Base-by-base conservation (phyloP, 106 monocot genomes). In the Narthecium ossifragum region DNA sequence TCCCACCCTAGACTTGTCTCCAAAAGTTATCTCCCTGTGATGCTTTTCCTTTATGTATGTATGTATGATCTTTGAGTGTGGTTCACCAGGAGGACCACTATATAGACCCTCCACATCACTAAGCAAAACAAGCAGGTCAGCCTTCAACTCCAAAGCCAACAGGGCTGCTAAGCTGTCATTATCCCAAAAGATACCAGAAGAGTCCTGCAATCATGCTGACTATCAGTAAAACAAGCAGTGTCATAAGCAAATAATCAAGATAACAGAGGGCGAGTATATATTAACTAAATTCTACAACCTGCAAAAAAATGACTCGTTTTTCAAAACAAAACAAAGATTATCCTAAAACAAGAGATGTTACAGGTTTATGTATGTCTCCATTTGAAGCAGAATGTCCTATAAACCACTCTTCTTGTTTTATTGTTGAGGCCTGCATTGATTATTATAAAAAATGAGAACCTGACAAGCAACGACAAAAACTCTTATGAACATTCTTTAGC, bases 41-140 rank as follows among this genome's bases (percentile, higher is more conserved):
- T 98, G 90, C 25, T 55, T 78, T 70, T 84, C 87, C 55, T 87
- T 85, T 15, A 87, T 54, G 54, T 98, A 98, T 6, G 98, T 98
- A 52, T 98, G 78, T 56, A 98, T 91, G 1, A 98, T 62, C 64
- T 84, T 81, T 59, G 90, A 98, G 47, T 72, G 34, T 25, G 84
- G 78, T 34, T 91, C 98, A 56, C 84, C 64, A 20, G 98, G 98
- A 59, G 90, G 98, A 61, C 91, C 90, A 62, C 76, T 91, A 33
- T 87, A 98, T n/a, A 98, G 77, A 4, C 90, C 90, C n/a, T 88
- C 91, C 53, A 98, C 98, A 64, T 98, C 98, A 79, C 98, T 91
- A 26, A 98, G 74, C 49, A 98, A 60, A 77, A 98, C 54, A 67
- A 98, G 90, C 47, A 98, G 84, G 74, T 98, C 98, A 40, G 87